Percentiles rank a stretch among this genome's conserved stretches.
Evolutionary conservation across 1,139 yeast species (phyloP).

Genomic region (Candida sojae): DNA sequence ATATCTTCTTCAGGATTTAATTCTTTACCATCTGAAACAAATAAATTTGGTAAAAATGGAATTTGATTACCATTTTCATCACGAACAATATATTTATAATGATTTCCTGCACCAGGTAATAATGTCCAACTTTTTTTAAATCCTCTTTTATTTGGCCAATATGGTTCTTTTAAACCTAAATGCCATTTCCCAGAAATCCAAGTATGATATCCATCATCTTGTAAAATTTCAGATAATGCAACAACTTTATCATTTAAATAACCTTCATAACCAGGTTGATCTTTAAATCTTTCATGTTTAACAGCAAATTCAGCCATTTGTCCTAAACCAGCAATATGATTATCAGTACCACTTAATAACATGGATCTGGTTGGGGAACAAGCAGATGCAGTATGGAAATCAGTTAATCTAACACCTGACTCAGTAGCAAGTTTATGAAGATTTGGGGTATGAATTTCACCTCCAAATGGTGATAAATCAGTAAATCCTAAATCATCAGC

Average conservation of each 20-base stretch:
- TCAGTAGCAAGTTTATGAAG: conserved; percentile 40
- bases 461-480: conserved; percentile 57
- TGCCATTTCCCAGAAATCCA: conserved; percentile 62
- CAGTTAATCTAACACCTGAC: conserved; percentile 51
- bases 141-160: conserved; percentile 54
- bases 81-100: conserved; percentile 49
- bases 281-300: conserved; percentile 34
- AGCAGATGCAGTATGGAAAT: conserved; percentile 65
- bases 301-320: conserved; percentile 56
- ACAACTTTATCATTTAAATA: conserved; percentile 54
- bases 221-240: conserved; percentile 51
- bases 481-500: conserved; percentile 68
- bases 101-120: conserved; percentile 62
- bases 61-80: conserved; percentile 24
- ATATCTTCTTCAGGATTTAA: conserved; percentile 35
- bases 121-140: conserved; percentile 52
- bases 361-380: conserved; percentile 67
- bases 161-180: conserved; percentile 48
- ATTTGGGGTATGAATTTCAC: conserved; percentile 60
- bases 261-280: conserved; percentile 60
- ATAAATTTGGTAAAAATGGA: conserved; percentile 36
- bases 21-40: conserved; percentile 34
- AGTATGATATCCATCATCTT: conserved; percentile 50
- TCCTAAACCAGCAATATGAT: conserved; percentile 62
- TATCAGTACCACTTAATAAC: conserved; percentile 62